Conservation (phyloP, 257 asterid genomes). For the Jaltomata sinuosa region DNA sequence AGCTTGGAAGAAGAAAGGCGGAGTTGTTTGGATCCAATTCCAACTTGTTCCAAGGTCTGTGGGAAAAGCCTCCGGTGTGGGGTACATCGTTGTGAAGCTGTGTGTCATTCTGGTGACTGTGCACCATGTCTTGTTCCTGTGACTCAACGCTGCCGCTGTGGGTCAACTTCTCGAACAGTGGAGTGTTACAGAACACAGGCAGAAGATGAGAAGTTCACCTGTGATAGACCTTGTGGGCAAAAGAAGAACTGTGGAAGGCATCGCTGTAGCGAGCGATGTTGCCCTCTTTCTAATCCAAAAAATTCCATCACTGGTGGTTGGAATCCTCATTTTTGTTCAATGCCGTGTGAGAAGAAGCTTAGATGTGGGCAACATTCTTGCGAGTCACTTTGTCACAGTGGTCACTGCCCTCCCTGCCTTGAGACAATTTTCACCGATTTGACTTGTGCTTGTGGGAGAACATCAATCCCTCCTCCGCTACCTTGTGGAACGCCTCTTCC, state of each 20-base stretch:
- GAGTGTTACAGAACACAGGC: slow-evolving; percentile 62
- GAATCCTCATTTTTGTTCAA: slow-evolving; percentile 85
- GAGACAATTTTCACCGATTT: slow-evolving; percentile 82
- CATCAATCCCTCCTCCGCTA: slow-evolving; percentile 91
- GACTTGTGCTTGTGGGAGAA: slow-evolving; percentile 90
- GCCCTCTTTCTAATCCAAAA: slow-evolving; percentile 58
- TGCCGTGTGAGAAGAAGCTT: slow-evolving; percentile 94
- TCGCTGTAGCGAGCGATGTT: slow-evolving; percentile 90
- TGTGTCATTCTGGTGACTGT: slow-evolving; percentile 78
- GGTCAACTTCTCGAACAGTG: slow-evolving; percentile 73
- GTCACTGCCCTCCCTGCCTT: slow-evolving; percentile 97
- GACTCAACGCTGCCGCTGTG: slow-evolving; percentile 84
- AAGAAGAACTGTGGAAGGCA: slow-evolving; percentile 98
- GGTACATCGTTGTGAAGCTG: slow-evolving; percentile 52
- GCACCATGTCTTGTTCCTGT: slow-evolving; percentile 65
- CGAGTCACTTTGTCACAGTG: slow-evolving; percentile 81
- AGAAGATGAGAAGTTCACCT: slow-evolving; percentile 48
- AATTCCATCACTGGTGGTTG: slow-evolving; percentile 35
- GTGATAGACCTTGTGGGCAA: slow-evolving; percentile 80
- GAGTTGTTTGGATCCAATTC: slow-evolving; percentile 82
- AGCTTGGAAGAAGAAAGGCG: slow-evolving; percentile 45
- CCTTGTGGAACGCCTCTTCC: slow-evolving; percentile 95
- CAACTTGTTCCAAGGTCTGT: slow-evolving; percentile 72
- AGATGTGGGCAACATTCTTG: slow-evolving; percentile 98
- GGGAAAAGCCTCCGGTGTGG: slow-evolving; percentile 70